These are phyloP conservation scores for Colletotrichum magnum DNA, from an alignment of 2,329 filamentous ascomycete genomes.

Conservation along the genomic window DNA sequence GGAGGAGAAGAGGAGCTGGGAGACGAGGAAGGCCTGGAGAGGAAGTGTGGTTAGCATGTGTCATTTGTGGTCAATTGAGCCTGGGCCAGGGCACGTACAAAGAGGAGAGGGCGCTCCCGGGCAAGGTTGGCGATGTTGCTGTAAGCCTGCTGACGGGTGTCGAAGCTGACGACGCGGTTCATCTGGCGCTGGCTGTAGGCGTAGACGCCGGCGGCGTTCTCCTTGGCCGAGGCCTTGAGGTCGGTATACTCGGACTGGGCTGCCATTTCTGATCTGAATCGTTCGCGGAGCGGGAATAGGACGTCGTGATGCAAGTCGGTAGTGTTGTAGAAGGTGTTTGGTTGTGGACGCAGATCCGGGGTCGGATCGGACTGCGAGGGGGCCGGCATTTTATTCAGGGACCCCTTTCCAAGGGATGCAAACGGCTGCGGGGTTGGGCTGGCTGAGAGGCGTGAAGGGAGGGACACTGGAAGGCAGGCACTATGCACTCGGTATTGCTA, in stretches of 20 bases:
- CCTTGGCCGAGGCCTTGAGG: conserved; percentile 46
- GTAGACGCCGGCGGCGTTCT: conserved; percentile 53
- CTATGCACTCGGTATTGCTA: neutral
- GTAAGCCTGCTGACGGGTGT: conserved; percentile 71
- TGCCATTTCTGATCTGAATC: conserved; percentile 4
- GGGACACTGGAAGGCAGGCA: neutral
- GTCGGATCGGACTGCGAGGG: neutral
- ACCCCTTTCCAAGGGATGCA: conserved; percentile 13
- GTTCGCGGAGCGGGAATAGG: neutral
- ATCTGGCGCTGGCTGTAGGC: conserved; percentile 60
- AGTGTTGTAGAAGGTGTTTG: neutral
- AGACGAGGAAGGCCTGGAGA: conserved; percentile 74
- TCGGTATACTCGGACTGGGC: conserved; percentile 41
- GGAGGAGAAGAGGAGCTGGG: conserved; percentile 75
- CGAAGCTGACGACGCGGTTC: conserved; percentile 70
- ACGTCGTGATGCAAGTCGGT: conserved; percentile 8
- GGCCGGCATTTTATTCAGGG: conserved; percentile 1
- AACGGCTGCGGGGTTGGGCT: neutral
- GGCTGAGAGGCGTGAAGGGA: neutral
- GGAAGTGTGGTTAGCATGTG: neutral
- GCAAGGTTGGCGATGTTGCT: conserved; percentile 69
- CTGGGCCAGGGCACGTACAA: conserved; percentile 63
- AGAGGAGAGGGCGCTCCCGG: conserved; percentile 75
- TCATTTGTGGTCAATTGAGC: conserved; percentile 30
- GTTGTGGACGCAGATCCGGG: neutral